A percentile compares a stretch with the other conserved stretches of the same genome.
These are phyloP conservation scores for Didymella segeticola DNA, from an alignment of 2,329 filamentous ascomycete genomes.

Conservation along the genomic window DNA sequence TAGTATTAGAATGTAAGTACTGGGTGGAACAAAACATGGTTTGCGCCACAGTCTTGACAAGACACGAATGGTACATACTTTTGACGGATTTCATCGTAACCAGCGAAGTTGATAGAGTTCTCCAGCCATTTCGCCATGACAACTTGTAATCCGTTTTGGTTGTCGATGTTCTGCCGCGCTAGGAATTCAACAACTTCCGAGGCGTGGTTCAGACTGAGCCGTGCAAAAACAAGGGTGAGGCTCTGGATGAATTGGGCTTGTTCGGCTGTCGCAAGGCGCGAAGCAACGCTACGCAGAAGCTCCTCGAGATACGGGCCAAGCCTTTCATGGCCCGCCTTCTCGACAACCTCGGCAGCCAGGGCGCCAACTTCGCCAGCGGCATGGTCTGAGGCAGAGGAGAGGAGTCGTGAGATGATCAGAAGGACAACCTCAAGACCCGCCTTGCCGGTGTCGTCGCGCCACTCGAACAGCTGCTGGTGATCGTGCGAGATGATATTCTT, in stretches of 20 bases:
- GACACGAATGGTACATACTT: conserved; percentile 70
- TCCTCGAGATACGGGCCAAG: conserved; percentile 90
- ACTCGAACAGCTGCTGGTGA: conserved; percentile 85
- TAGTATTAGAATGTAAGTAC: conserved; percentile 13
- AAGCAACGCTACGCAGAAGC: conserved; percentile 86
- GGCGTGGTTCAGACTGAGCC: conserved; percentile 83
- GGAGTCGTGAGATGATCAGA: conserved; percentile 87
- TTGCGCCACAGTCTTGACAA: not conserved
- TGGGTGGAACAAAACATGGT: not conserved
- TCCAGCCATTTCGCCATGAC: conserved; percentile 96
- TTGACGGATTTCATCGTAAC: conserved; percentile 95
- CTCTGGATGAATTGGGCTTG: conserved; percentile 94
- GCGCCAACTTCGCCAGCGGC: conserved; percentile 95
- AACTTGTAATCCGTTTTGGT: conserved; percentile 82
- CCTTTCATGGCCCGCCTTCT: conserved; percentile 90
- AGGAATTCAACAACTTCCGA: conserved; percentile 93
- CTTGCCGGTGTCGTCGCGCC: conserved; percentile 78
- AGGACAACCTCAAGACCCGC: conserved; percentile 88
- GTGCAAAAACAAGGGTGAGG: conserved; percentile 91
- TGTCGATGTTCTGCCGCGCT: conserved; percentile 79
- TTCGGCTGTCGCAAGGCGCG: conserved; percentile 79
- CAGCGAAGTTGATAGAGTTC: conserved; percentile 96
- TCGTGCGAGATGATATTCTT: conserved; percentile 92
- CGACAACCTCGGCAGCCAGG: conserved; percentile 90
- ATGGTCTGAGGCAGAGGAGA: conserved; percentile 83